phyloP scores from a whole-genome alignment of 108 stramenopile genomes.

The Fragilaria radians region DNA sequence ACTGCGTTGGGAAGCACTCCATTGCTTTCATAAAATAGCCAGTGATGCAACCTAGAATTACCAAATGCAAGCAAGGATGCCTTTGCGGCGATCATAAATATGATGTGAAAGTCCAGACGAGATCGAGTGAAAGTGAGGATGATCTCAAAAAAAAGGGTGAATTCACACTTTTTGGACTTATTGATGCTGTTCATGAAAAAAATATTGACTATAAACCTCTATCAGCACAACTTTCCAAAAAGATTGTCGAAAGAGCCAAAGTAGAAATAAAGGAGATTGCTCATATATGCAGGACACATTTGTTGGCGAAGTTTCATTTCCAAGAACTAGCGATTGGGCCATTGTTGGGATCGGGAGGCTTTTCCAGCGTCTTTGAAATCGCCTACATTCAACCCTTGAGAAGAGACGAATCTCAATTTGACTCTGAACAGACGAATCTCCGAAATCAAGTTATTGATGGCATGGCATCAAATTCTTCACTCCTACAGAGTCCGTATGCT shows the following conservation, averaged over 20 bases:
- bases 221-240: neutral
- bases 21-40: too few species aligned
- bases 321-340: neutral
- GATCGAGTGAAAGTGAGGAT: too few species aligned
- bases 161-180: too few species aligned
- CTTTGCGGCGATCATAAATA: too few species aligned
- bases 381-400: neutral
- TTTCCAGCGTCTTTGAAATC: neutral
- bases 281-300: neutral
- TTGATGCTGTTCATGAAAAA: too few species aligned
- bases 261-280: neutral
- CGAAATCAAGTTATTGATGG: neutral
- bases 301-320: neutral
- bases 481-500: constrained; percentile 17
- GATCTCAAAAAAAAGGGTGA: too few species aligned
- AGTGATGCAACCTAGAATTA: too few species aligned
- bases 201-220: neutral
- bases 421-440: neutral
- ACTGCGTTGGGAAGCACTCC: too few species aligned
- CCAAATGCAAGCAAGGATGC: too few species aligned
- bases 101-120: too few species aligned
- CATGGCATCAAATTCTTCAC: neutral
- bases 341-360: neutral
- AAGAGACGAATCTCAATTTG: neutral
- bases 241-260: neutral